phyloP scores from a whole-genome alignment of 176 grass and related monocot species.

The Zoysia pacifica region DNA sequence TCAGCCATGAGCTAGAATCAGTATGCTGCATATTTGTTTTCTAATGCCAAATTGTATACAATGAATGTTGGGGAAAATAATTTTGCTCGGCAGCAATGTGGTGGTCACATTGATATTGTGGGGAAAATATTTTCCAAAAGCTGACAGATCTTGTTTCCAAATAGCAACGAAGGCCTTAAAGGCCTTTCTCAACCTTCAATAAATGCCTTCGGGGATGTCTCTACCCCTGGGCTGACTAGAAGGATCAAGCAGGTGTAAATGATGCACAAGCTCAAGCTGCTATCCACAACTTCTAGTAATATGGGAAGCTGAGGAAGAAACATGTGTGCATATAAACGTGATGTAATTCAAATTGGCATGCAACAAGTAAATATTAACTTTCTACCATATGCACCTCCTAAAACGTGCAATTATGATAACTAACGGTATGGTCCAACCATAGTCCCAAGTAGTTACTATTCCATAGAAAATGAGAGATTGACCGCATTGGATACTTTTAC shows the following conservation, averaged over 20 bases:
- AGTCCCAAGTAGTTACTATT: background rate
- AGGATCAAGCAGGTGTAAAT: background rate
- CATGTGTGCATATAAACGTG: background rate
- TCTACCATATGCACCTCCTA: slow-evolving; percentile 14
- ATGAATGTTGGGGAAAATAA: background rate
- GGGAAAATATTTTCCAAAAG: background rate
- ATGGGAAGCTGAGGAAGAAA: background rate
- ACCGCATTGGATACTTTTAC: background rate
- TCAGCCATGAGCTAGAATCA: background rate
- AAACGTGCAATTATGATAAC: background rate
- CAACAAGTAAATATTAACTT: background rate
- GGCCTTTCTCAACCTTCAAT: background rate
- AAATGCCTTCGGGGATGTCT: background rate
- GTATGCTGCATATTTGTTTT: background rate
- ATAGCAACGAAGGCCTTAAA: background rate
- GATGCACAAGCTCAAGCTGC: background rate
- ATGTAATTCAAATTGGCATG: background rate
- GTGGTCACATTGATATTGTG: background rate
- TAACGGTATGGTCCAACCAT: slow-evolving; percentile 10
- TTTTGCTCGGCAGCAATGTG: background rate
- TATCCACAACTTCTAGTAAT: background rate
- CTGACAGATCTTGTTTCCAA: background rate
- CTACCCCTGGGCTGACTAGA: background rate
- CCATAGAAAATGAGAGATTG: background rate
- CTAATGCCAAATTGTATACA: too few relatives aligned